Conservation (phyloP, 345 rosid species). For the Dipteronia dyeriana region DNA sequence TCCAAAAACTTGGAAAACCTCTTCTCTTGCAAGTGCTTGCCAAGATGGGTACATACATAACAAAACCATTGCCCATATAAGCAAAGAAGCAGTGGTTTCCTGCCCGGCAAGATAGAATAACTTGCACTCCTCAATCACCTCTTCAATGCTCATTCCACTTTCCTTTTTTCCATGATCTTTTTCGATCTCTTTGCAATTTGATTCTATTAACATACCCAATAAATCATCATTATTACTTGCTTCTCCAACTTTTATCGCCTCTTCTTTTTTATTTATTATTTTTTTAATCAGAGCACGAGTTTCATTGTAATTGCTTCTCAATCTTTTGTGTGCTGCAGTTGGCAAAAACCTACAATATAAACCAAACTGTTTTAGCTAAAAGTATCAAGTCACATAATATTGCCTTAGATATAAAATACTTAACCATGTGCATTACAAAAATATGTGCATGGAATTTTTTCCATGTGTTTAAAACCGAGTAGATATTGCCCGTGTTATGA, state of each 20-base stretch:
- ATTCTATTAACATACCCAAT: conserved; percentile 49
- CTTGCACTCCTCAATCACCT: conserved; percentile 66
- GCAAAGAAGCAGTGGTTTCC: conserved; percentile 55
- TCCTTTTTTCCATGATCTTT: conserved; percentile 17
- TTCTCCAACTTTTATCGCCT: conserved; percentile 38
- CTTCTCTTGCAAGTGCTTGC: conserved; percentile 66
- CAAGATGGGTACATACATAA: conserved; percentile 50
- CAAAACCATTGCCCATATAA: conserved; percentile 61
- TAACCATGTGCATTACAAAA: no score
- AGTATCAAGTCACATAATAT: no score
- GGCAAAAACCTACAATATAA: conserved; percentile 43
- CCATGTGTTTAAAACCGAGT: no score
- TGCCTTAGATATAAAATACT: no score
- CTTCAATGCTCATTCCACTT: conserved; percentile 36
- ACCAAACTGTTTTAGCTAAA: no score
- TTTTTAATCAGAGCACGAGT: conserved; percentile 33
- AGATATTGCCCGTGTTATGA: no score
- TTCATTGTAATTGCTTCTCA: conserved; percentile 34
- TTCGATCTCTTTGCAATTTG: conserved; percentile 36
- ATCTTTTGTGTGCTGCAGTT: conserved; percentile 43
- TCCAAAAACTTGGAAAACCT: conserved; percentile 52
- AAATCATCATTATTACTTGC: conserved; percentile 24
- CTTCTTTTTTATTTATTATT: conserved; percentile 38
- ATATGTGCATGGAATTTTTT: no score
- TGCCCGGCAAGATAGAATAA: conserved; percentile 67